phyloP scores from a whole-genome alignment of 78 protist species.

The Ministeria vibrans region DNA sequence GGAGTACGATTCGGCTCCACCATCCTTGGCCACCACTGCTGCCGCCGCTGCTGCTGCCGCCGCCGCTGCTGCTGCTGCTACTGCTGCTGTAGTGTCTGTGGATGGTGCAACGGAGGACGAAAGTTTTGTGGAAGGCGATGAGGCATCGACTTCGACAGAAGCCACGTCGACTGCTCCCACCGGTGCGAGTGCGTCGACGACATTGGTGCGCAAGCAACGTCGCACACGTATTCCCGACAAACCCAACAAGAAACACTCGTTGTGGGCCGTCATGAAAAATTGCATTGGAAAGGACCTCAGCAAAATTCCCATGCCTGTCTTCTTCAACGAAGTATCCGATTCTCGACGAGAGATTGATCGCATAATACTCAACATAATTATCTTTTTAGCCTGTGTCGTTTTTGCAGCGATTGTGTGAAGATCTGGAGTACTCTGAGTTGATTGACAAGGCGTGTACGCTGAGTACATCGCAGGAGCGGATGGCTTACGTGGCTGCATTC shows the following conservation, averaged over 20 bases:
- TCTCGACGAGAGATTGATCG: no score
- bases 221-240: neutral
- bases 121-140: no score
- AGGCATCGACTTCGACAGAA: no score
- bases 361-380: no score
- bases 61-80: neutral
- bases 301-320: slow-evolving; percentile 36
- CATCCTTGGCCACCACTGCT: neutral
- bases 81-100: no score
- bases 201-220: no score
- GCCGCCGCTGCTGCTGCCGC: neutral
- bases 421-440: slow-evolving; percentile 23
- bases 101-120: no score
- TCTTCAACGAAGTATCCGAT: slow-evolving; percentile 25
- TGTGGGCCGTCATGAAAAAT: slow-evolving; percentile 28
- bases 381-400: slow-evolving; percentile 17
- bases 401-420: slow-evolving; percentile 25
- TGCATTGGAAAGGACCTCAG: slow-evolving; percentile 34
- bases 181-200: no score
- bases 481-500: slow-evolving; percentile 20
- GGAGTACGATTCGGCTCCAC: neutral
- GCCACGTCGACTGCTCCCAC: no score
- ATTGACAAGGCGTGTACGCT: slow-evolving; percentile 11
- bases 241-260: neutral
- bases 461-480: neutral